A percentile compares a stretch with the other conserved stretches of the same genome.
These are phyloP conservation scores for Nannochloropsis salina DNA, from an alignment of 108 stramenopile species.

Conservation along the genomic window DNA sequence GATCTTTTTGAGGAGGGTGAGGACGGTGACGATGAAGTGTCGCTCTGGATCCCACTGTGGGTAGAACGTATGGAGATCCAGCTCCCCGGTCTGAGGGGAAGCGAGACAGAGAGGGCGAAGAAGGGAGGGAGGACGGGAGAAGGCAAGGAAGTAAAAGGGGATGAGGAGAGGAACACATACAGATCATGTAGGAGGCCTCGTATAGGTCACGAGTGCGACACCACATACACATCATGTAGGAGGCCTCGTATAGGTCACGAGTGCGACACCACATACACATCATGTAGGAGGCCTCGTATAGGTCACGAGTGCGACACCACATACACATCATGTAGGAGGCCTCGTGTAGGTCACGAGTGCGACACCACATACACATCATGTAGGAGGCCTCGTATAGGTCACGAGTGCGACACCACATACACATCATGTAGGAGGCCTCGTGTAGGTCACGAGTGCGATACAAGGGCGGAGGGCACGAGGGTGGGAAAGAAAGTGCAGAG, in stretches of 20 bases:
- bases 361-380: too few relatives aligned
- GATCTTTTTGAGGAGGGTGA: conserved; percentile 92
- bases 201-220: too few relatives aligned
- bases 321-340: too few relatives aligned
- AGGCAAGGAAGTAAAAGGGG: not conserved
- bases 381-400: not conserved
- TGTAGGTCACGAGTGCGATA: not conserved
- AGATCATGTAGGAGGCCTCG: too few relatives aligned
- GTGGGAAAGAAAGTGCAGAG: not conserved
- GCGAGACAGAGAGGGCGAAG: not conserved
- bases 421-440: not conserved
- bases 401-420: not conserved
- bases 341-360: too few relatives aligned
- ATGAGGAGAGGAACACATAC: too few relatives aligned
- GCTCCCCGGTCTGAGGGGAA: conserved; percentile 59
- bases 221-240: too few relatives aligned
- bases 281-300: not conserved
- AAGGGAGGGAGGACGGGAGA: not conserved
- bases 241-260: not conserved
- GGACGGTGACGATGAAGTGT: conserved; percentile 80
- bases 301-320: not conserved
- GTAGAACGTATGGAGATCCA: conserved; percentile 69
- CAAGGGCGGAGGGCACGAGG: not conserved
- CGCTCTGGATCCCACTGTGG: conserved; percentile 75
- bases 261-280: not conserved